phyloP scores from a whole-genome alignment of 2,329 filamentous ascomycete genomes.

The Lachnellula occidentalis region DNA sequence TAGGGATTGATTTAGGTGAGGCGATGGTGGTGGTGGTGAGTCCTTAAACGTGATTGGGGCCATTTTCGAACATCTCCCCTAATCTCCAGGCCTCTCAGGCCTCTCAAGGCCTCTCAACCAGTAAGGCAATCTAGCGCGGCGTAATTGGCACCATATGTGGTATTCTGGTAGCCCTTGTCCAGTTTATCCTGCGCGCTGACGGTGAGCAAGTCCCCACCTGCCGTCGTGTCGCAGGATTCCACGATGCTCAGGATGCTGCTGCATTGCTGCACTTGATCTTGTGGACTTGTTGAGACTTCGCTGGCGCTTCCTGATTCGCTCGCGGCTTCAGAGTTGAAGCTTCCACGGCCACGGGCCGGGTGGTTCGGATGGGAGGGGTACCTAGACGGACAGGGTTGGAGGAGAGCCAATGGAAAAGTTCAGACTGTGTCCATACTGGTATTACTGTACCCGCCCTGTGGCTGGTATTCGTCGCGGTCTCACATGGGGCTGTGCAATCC shows the following conservation, averaged over 20 bases:
- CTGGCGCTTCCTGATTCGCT: constrained; percentile 21
- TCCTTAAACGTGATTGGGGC: constrained; percentile 21
- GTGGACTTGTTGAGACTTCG: constrained; percentile 5
- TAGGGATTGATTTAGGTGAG: constrained; percentile 4
- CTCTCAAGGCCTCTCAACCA: constrained; percentile 14
- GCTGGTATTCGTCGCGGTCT: constrained; percentile 2
- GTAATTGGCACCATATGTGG: constrained; percentile 18
- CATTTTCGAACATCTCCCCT: constrained; percentile 7
- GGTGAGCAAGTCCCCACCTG: neutral
- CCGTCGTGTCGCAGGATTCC: constrained; percentile 11
- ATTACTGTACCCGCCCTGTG: neutral
- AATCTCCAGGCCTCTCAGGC: too few relatives aligned
- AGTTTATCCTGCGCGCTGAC: neutral
- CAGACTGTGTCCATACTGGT: constrained; percentile 10
- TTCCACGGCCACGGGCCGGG: neutral
- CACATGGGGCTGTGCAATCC: constrained; percentile 2
- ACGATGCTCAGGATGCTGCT: neutral
- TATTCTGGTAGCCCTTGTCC: too few relatives aligned
- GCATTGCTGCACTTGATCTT: too few relatives aligned
- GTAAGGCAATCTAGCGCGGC: constrained; percentile 16
- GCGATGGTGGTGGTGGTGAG: constrained; percentile 12
- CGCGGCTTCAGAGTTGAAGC: constrained; percentile 4
- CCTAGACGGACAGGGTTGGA: neutral
- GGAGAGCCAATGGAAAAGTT: neutral
- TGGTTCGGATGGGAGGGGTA: too few relatives aligned